Evolutionary conservation across 345 rosid genomes (phyloP).

Genomic region (Melaleuca quinquenervia): DNA sequence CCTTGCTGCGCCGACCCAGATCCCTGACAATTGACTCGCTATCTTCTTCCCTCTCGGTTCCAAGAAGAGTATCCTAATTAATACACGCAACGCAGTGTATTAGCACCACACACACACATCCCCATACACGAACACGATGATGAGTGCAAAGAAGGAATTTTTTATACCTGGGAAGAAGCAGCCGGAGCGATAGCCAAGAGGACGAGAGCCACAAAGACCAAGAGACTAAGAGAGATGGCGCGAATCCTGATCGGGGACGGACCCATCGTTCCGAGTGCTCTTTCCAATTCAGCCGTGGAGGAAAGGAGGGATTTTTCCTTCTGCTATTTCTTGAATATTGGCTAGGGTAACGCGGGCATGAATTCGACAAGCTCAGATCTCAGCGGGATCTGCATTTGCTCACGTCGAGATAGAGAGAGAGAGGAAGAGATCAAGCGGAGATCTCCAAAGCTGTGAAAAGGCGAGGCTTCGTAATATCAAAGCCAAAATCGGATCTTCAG

Average conservation of each 20-base stretch:
- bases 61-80: slow-evolving; percentile 32
- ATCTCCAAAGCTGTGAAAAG: not conserved
- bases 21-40: slow-evolving; percentile 29
- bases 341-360: not conserved
- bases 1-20: slow-evolving; percentile 97
- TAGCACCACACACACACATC: not conserved
- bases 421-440: not conserved
- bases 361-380: not conserved
- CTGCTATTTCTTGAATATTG: not conserved
- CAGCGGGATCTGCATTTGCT: not conserved
- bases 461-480: not conserved
- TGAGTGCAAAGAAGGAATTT: not conserved
- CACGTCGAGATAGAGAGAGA: not conserved
- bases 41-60: slow-evolving; percentile 38
- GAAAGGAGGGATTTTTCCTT: not conserved
- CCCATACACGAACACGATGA: not conserved
- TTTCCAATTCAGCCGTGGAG: not conserved
- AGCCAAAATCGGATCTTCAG: not conserved
- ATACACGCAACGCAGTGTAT: not conserved
- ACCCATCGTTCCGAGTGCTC: slow-evolving; percentile 15
- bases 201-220: slow-evolving; percentile 12
- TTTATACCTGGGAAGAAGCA: slow-evolving; percentile 33
- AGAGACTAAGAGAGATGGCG: slow-evolving; percentile 8
- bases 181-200: slow-evolving; percentile 12
- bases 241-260: slow-evolving; percentile 10